Conservation (phyloP, 75 land plant species). For the Picea glauca region DNA sequence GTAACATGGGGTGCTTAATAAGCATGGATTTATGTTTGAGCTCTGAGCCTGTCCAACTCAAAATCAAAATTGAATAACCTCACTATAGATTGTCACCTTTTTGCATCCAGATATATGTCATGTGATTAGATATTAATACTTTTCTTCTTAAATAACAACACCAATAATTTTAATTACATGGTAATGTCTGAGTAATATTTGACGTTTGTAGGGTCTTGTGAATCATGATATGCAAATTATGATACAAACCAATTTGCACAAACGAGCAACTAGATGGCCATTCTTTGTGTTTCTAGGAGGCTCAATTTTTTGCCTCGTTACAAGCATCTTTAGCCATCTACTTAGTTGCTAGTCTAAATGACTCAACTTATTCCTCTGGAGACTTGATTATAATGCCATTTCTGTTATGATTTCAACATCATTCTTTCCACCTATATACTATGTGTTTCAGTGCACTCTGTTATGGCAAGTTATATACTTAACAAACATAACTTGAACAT, state of each 20-base stretch:
- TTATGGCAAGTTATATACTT: conserved; percentile 44
- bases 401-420: conserved; percentile 71
- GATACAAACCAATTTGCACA: neutral
- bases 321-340: conserved; percentile 66
- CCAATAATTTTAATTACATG: neutral
- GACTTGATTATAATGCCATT: conserved; percentile 79
- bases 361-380: conserved; percentile 50
- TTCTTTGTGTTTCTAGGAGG: conserved; percentile 65
- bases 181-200: neutral
- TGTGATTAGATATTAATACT: too few relatives aligned
- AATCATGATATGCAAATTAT: neutral
- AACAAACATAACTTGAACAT: conserved; percentile 38
- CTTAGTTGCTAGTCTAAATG: conserved; percentile 67
- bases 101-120: too few relatives aligned
- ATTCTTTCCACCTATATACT: conserved; percentile 76
- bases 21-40: too few relatives aligned
- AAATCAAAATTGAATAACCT: too few relatives aligned
- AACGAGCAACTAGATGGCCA: conserved; percentile 55
- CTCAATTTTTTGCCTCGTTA: conserved; percentile 62
- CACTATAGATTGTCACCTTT: too few relatives aligned
- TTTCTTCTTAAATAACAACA: too few relatives aligned
- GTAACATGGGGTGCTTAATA: too few relatives aligned
- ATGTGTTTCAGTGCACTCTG: conserved; percentile 59
- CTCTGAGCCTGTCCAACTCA: too few relatives aligned
- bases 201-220: neutral